These are phyloP conservation scores for Pseudopyrenochaeta lycopersici DNA, from an alignment of 2,329 filamentous ascomycete genomes.

Conservation along the genomic window DNA sequence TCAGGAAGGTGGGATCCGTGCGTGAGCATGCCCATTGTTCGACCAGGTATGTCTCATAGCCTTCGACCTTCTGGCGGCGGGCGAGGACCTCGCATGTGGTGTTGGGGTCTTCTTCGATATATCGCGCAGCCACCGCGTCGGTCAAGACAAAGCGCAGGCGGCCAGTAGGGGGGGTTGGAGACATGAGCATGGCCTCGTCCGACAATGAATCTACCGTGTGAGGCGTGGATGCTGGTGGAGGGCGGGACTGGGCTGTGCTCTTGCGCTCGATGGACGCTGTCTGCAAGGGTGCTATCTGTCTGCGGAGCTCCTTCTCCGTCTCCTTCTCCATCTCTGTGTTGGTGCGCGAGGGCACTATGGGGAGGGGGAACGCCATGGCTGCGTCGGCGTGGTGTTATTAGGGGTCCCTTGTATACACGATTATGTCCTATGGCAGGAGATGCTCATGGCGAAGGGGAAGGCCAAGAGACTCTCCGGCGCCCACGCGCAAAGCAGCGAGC, in stretches of 20 bases:
- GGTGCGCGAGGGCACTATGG: slow-evolving; percentile 22
- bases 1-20: slow-evolving; percentile 86
- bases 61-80: slow-evolving; percentile 73
- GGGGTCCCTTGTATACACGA: slow-evolving; percentile 4
- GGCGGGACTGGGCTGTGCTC: slow-evolving; percentile 22
- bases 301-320: slow-evolving; percentile 41
- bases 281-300: slow-evolving; percentile 35
- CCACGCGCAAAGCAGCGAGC: slow-evolving; percentile 21
- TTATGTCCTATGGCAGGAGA: slow-evolving; percentile 11
- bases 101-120: slow-evolving; percentile 84
- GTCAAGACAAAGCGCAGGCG: slow-evolving; percentile 71
- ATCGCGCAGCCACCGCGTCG: slow-evolving; percentile 71
- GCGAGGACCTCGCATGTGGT: slow-evolving; percentile 73
- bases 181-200: slow-evolving; percentile 17
- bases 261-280: slow-evolving; percentile 30
- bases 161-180: slow-evolving; percentile 35
- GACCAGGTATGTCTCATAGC: slow-evolving; percentile 93
- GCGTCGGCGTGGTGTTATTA: background rate
- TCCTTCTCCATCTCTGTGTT: slow-evolving; percentile 41
- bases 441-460: slow-evolving; percentile 32
- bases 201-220: slow-evolving; percentile 21
- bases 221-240: slow-evolving; percentile 14
- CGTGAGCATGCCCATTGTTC: slow-evolving; percentile 98
- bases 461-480: slow-evolving; percentile 26
- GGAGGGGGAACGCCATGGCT: slow-evolving; percentile 32